These are phyloP conservation scores for Pugionium dolabratum DNA, from an alignment of 345 rosid species.

Conservation along the genomic window DNA sequence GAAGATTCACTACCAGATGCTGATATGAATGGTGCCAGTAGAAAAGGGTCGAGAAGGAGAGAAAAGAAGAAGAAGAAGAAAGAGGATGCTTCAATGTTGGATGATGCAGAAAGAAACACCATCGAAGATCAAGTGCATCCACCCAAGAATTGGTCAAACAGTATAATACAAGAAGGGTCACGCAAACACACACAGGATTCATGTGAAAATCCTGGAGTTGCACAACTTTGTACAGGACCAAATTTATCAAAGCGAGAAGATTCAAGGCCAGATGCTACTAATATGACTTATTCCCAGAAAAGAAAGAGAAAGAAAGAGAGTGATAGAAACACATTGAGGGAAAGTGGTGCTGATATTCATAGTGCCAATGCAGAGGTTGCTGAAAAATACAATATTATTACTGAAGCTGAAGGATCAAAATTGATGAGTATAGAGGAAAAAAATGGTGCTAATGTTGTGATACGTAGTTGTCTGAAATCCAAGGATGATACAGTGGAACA, in stretches of 20 bases:
- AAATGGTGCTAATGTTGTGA: slow-evolving; percentile 12
- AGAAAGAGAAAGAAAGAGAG: slow-evolving; percentile 19
- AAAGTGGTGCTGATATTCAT: slow-evolving; percentile 16
- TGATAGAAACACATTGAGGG: background rate
- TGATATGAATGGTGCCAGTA: slow-evolving; percentile 5
- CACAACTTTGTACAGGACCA: slow-evolving; percentile 6
- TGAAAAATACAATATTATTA: background rate
- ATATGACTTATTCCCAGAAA: slow-evolving; percentile 20
- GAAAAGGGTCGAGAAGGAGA: background rate
- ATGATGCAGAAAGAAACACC: slow-evolving; percentile 11
- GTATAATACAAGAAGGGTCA: too few relatives aligned
- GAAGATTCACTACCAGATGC: slow-evolving; percentile 17
- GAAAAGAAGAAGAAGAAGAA: slow-evolving; percentile 21
- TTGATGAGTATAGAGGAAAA: background rate
- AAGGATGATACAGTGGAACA: slow-evolving; percentile 14
- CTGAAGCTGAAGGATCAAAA: slow-evolving; percentile 33
- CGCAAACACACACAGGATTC: background rate
- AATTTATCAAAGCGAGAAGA: background rate
- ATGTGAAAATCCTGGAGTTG: slow-evolving; percentile 19
- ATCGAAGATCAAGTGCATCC: slow-evolving; percentile 2
- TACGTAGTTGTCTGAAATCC: slow-evolving; percentile 11
- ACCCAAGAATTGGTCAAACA: too few relatives aligned
- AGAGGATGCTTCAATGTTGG: slow-evolving; percentile 5
- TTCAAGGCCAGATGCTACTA: slow-evolving; percentile 18
- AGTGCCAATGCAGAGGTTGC: slow-evolving; percentile 13